phyloP scores from a whole-genome alignment of 1,139 yeast species.

The Pichia sp. region DNA sequence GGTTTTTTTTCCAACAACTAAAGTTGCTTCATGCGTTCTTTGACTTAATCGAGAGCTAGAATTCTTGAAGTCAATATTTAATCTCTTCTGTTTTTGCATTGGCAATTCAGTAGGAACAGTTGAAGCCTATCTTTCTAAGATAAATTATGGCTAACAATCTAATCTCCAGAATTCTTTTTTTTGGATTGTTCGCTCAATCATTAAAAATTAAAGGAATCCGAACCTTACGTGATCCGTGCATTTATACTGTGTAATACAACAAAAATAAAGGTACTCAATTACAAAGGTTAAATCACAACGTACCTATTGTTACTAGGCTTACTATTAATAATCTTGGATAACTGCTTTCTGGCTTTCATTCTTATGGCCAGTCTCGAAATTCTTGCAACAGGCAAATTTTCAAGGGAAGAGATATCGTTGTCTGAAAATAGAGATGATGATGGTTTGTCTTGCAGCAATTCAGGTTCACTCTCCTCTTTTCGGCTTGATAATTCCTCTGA shows the following conservation, averaged over 20 bases:
- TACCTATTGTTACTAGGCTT: conserved; percentile 8
- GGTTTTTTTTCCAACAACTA: conserved; percentile 24
- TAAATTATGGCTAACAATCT: too few species aligned
- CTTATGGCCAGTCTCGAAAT: conserved; percentile 3
- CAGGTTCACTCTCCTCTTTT: not conserved
- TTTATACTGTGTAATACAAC: too few species aligned
- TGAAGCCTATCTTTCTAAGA: too few species aligned
- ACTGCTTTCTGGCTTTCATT: conserved; percentile 4
- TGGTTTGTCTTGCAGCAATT: not conserved
- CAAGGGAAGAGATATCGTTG: too few species aligned
- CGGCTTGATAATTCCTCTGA: conserved; percentile 1
- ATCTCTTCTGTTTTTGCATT: conserved; percentile 9
- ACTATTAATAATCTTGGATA: conserved; percentile 4
- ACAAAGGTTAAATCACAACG: too few species aligned
- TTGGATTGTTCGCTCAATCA: too few species aligned
- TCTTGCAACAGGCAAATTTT: conserved; percentile 6
- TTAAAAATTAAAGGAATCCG: too few species aligned
- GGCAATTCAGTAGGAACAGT: too few species aligned
- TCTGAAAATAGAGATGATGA: not conserved
- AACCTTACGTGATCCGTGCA: too few species aligned
- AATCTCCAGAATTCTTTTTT: too few species aligned
- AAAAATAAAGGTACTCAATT: too few species aligned
- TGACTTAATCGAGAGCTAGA: conserved; percentile 25
- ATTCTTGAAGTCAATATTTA: conserved; percentile 23
- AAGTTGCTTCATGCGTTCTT: conserved; percentile 27